Conservation (phyloP, 495 filamentous ascomycete species). For the Penicillium salamii region DNA sequence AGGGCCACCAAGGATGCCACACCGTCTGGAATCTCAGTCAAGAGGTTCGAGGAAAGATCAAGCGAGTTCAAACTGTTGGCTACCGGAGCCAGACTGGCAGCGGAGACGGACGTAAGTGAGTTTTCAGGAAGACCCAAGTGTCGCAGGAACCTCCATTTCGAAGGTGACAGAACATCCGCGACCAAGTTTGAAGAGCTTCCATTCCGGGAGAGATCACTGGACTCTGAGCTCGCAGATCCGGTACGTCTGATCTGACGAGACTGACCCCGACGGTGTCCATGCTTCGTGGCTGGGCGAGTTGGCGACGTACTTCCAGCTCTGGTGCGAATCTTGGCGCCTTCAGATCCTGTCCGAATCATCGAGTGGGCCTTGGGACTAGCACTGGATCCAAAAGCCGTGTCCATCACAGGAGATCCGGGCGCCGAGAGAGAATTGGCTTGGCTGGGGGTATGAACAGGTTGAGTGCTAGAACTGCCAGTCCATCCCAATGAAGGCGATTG, state of each 20-base stretch:
- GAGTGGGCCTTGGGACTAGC: slow-evolving; percentile 40
- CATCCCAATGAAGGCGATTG: slow-evolving; percentile 70
- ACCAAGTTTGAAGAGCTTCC: slow-evolving; percentile 74
- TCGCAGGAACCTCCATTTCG: slow-evolving; percentile 91
- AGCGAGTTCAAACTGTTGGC: slow-evolving; percentile 84
- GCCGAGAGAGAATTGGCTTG: slow-evolving; percentile 51
- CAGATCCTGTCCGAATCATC: slow-evolving; percentile 53
- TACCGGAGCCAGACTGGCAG: slow-evolving; percentile 72
- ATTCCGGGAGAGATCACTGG: slow-evolving; percentile 69
- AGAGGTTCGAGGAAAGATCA: slow-evolving; percentile 88
- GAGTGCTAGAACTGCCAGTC: slow-evolving; percentile 38
- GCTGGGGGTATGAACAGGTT: slow-evolving; percentile 56
- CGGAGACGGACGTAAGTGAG: slow-evolving; percentile 72
- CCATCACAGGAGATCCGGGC: slow-evolving; percentile 63
- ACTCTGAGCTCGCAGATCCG: slow-evolving; percentile 88
- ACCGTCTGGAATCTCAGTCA: slow-evolving; percentile 87
- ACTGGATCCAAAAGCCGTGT: slow-evolving; percentile 43
- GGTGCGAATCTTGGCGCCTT: slow-evolving; percentile 46
- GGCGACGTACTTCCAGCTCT: slow-evolving; percentile 75
- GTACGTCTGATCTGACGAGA: slow-evolving; percentile 63
- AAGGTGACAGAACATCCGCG: slow-evolving; percentile 62
- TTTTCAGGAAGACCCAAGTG: slow-evolving; percentile 93
- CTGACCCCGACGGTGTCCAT: slow-evolving; percentile 54
- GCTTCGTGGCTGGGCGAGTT: slow-evolving; percentile 66
- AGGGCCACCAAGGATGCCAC: slow-evolving; percentile 77